phyloP scores from a whole-genome alignment of 305 asterid genomes.

The Plantago rigida region DNA sequence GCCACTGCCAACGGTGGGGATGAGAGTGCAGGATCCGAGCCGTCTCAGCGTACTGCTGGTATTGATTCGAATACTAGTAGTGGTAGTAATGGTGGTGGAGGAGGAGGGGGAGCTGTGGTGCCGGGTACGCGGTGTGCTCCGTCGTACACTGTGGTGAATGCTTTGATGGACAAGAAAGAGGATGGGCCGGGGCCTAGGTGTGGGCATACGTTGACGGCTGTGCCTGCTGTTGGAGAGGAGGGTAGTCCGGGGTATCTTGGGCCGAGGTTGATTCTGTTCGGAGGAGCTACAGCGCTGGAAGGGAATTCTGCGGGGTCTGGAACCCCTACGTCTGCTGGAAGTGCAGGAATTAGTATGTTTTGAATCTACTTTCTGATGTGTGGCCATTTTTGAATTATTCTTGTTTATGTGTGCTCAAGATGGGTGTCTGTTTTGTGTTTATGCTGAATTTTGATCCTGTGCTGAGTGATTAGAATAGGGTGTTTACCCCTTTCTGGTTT shows the following conservation, averaged over 20 bases:
- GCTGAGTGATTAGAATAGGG: no score
- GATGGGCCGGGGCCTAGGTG: constrained; percentile 99
- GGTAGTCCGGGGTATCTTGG: constrained; percentile 76
- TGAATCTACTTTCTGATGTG: not conserved
- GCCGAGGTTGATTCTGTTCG: constrained; percentile 76
- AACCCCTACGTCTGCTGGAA: constrained; percentile 93
- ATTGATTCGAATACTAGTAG: constrained; percentile 25
- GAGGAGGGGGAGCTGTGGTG: constrained; percentile 39
- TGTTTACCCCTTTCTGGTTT: no score
- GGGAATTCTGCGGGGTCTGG: constrained; percentile 88
- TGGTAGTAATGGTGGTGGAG: constrained; percentile 29
- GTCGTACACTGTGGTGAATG: constrained; percentile 60
- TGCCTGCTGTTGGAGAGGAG: constrained; percentile 93
- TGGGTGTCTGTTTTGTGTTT: no score
- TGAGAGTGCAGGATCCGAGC: constrained; percentile 35
- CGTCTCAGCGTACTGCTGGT: constrained; percentile 33
- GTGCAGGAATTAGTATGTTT: constrained; percentile 92
- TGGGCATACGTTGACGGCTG: constrained; percentile 90
- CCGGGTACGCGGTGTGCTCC: constrained; percentile 93
- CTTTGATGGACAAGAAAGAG: constrained; percentile 73
- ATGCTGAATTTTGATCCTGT: no score
- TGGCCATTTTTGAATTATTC: no score
- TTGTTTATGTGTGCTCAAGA: no score
- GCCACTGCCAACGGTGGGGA: constrained; percentile 37
- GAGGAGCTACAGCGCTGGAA: constrained; percentile 96